phyloP scores from a whole-genome alignment of 768 basidiomycete genomes.

The Mycena pura region DNA sequence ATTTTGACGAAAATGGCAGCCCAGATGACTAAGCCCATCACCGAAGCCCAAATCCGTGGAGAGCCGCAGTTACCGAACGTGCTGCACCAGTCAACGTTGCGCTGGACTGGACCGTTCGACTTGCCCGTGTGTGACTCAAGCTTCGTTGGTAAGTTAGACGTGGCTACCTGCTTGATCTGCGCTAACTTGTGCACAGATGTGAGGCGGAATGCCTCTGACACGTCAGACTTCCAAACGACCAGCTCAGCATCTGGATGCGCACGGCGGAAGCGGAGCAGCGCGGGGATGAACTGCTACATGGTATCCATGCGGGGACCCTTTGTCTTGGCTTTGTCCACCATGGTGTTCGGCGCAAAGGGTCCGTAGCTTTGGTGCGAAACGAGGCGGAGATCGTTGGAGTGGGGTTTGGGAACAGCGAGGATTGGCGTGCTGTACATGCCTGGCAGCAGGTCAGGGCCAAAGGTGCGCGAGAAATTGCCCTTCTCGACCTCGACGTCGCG shows the following conservation, averaged over 20 bases:
- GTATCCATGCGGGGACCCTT: constrained; percentile 30
- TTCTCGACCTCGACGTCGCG: too few species aligned
- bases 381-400: constrained; percentile 30
- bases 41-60: too few species aligned
- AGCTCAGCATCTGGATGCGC: not conserved
- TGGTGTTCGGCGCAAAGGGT: constrained; percentile 33
- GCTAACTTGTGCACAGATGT: constrained; percentile 31
- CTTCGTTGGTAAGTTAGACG: not conserved
- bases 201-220: constrained; percentile 30
- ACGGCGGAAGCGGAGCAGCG: constrained; percentile 24
- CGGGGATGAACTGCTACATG: constrained; percentile 19
- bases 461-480: too few species aligned
- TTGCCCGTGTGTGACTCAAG: not conserved
- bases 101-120: not conserved
- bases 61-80: not conserved
- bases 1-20: constrained; percentile 28
- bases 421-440: too few species aligned
- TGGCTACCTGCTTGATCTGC: constrained; percentile 36
- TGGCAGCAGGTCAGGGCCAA: too few species aligned
- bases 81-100: not conserved
- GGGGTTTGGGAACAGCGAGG: too few species aligned
- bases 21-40: too few species aligned
- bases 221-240: constrained; percentile 33
- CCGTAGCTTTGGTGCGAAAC: constrained; percentile 40
- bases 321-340: constrained; percentile 18